A percentile compares a stretch with the other conserved stretches of the same genome.
Conservation (phyloP, 192 early-diverging fungal genomes). For the Coemansia sp. region DNA sequence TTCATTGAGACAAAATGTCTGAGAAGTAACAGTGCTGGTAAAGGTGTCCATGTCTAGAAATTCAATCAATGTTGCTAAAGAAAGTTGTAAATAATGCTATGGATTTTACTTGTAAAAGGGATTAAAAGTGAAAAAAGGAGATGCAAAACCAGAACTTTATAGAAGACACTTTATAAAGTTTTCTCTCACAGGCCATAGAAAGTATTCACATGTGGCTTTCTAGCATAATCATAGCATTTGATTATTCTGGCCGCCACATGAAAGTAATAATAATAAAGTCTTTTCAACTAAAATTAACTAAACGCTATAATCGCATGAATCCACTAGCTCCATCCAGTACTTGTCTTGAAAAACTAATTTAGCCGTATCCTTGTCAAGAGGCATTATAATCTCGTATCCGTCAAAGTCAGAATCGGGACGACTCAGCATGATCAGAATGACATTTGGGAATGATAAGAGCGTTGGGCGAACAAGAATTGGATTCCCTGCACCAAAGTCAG, state of each 20-base stretch:
- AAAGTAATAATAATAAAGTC: too few species aligned
- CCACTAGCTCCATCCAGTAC: background rate
- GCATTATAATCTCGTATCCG: background rate
- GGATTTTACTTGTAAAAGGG: background rate
- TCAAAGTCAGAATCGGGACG: background rate
- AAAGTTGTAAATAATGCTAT: background rate
- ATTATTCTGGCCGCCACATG: too few species aligned
- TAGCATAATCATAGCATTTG: too few species aligned
- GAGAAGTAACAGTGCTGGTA: conserved; percentile 1
- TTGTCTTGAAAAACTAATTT: background rate
- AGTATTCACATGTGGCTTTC: too few species aligned
- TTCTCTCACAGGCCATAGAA: too few species aligned
- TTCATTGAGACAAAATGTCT: conserved; percentile 9
- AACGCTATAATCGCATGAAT: background rate
- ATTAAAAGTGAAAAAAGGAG: background rate
- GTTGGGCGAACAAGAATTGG: background rate
- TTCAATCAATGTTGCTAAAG: background rate
- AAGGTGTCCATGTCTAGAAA: conserved; percentile 5
- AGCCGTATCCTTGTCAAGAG: background rate
- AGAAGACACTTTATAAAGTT: too few species aligned
- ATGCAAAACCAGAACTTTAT: too few species aligned
- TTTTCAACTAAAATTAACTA: too few species aligned
- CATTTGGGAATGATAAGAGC: background rate
- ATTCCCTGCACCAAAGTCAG: too few species aligned
- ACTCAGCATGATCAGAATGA: background rate